Conservation (phyloP, 2,329 filamentous ascomycete genomes). For the Penicillium sp. region DNA sequence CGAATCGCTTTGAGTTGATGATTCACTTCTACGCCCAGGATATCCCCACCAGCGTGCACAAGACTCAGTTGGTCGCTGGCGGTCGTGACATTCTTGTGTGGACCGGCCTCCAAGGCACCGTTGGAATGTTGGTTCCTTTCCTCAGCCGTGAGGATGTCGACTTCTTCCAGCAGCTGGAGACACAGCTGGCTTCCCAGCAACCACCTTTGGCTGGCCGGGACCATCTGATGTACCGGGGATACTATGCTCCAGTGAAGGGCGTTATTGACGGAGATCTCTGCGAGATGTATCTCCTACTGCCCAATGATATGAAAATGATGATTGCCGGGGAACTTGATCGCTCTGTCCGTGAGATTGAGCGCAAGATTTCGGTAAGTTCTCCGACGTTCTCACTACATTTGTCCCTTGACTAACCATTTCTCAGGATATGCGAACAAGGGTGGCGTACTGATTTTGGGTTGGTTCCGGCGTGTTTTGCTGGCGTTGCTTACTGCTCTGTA, state of each 20-base stretch:
- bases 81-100: constrained; percentile 89
- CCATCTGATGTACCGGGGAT: constrained; percentile 91
- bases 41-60: constrained; percentile 84
- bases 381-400: not conserved
- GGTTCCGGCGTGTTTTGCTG: constrained; percentile 25
- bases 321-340: constrained; percentile 91
- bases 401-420: constrained; percentile 16
- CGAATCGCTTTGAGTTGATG: constrained; percentile 79
- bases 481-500: constrained; percentile 21
- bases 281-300: constrained; percentile 79
- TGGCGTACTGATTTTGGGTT: constrained; percentile 48
- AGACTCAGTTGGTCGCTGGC: constrained; percentile 83
- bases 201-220: constrained; percentile 86
- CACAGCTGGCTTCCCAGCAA: constrained; percentile 80
- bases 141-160: constrained; percentile 88
- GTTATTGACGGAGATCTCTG: constrained; percentile 96
- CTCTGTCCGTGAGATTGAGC: constrained; percentile 86
- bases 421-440: constrained; percentile 56
- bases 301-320: constrained; percentile 87
- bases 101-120: constrained; percentile 89
- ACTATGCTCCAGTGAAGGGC: constrained; percentile 94
- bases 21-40: constrained; percentile 89
- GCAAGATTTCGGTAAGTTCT: constrained; percentile 72
- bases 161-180: constrained; percentile 93
- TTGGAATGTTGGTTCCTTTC: constrained; percentile 91